These are phyloP conservation scores for Ceratobasidium papillatum DNA, from an alignment of 1,284 basidiomycete genomes.

Conservation along the genomic window DNA sequence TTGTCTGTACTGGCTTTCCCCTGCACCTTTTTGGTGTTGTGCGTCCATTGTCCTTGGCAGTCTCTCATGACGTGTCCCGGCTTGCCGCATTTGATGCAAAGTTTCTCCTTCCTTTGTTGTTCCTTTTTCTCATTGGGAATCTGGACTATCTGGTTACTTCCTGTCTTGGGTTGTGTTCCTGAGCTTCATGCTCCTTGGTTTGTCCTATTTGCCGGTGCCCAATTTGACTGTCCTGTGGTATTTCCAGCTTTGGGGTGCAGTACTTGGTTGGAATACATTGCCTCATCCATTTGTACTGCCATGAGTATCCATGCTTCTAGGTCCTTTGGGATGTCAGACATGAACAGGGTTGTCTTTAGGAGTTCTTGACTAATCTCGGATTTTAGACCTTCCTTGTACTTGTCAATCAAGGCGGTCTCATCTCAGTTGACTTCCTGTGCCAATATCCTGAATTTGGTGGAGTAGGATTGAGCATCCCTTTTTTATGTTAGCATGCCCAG, in stretches of 20 bases:
- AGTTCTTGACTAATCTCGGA: background rate
- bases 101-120: background rate
- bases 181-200: background rate
- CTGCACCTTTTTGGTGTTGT: background rate
- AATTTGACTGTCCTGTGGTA: too few relatives aligned
- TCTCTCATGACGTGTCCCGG: background rate
- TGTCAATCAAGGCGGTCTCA: background rate
- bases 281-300: too few relatives aligned
- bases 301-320: too few relatives aligned
- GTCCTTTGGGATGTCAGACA: too few relatives aligned
- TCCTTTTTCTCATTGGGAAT: constrained; percentile 2
- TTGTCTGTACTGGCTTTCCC: background rate
- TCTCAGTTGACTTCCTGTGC: background rate
- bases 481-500: background rate
- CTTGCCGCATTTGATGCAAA: constrained; percentile 1
- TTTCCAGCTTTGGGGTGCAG: too few relatives aligned
- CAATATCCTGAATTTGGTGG: background rate
- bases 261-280: too few relatives aligned
- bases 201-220: too few relatives aligned
- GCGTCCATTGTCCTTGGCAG: background rate
- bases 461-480: background rate
- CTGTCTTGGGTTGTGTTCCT: background rate
- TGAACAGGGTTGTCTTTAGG: too few relatives aligned
- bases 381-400: too few relatives aligned
- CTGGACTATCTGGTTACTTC: background rate